Conservation (phyloP, 257 asterid genomes). For the Solanum dulcamara region DNA sequence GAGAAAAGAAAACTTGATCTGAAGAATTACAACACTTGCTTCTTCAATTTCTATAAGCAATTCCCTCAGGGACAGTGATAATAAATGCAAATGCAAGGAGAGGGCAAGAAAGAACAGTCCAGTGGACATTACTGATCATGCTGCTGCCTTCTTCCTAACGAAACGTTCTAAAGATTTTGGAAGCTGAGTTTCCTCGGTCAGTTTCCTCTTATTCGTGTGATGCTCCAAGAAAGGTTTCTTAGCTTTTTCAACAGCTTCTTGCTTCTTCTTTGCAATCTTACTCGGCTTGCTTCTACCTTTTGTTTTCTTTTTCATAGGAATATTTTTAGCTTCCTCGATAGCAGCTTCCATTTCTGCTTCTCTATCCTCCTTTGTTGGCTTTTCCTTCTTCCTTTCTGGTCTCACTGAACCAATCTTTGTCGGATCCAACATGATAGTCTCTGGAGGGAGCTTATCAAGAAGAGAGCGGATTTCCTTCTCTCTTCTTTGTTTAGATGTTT, state of each 20-base stretch:
- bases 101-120: not conserved
- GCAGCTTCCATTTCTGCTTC: conserved; percentile 64
- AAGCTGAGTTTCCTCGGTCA: conserved; percentile 31
- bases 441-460: conserved; percentile 93
- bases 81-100: conserved; percentile 18
- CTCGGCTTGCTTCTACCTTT: conserved; percentile 90
- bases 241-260: conserved; percentile 51
- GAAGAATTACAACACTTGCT: not conserved
- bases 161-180: conserved; percentile 68
- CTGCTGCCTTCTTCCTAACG: conserved; percentile 29
- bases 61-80: not conserved
- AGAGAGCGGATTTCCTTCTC: conserved; percentile 81
- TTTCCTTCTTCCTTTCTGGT: conserved; percentile 42
- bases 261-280: conserved; percentile 59
- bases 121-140: conserved; percentile 4
- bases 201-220: conserved; percentile 40
- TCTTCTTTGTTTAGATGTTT: conserved; percentile 70
- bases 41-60: not conserved
- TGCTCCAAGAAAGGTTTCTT: conserved; percentile 54
- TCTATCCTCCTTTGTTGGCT: conserved; percentile 35
- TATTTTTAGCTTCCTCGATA: conserved; percentile 44
- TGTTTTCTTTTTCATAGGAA: conserved; percentile 56
- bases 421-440: conserved; percentile 93
- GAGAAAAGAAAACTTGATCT: not conserved
- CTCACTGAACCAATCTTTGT: conserved; percentile 72